These are phyloP conservation scores for Centella asiatica DNA, from an alignment of 129 eudicot species.

Conservation along the genomic window DNA sequence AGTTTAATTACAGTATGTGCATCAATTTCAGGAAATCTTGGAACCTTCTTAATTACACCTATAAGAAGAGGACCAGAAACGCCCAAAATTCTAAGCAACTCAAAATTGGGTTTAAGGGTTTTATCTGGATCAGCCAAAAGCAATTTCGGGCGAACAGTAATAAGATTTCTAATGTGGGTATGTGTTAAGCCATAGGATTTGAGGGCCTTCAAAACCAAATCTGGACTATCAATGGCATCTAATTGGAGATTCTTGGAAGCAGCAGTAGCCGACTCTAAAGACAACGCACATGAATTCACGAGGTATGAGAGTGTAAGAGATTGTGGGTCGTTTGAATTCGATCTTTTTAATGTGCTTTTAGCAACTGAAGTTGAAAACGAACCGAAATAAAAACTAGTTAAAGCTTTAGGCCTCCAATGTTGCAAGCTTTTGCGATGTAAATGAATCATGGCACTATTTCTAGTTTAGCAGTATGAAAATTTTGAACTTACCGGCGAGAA, in stretches of 20 bases:
- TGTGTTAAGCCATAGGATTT: constrained; percentile 1
- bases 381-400: background rate
- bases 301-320: constrained; percentile 1
- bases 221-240: background rate
- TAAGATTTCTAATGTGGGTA: background rate
- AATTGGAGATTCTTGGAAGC: constrained; percentile 12
- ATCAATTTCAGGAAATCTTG: background rate
- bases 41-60: background rate
- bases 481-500: background rate
- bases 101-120: constrained; percentile 13
- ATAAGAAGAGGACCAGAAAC: background rate
- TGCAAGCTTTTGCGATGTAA: background rate
- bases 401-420: background rate
- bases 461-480: too few species aligned
- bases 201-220: background rate
- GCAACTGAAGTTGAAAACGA: background rate
- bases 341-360: background rate
- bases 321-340: constrained; percentile 5
- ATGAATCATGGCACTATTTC: background rate
- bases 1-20: background rate
- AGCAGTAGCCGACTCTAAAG: constrained; percentile 11
- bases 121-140: constrained; percentile 6
- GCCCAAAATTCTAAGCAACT: constrained; percentile 1
- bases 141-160: background rate
- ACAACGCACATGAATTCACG: constrained; percentile 10